These are phyloP conservation scores for Fusarium tupiense DNA, from an alignment of 2,329 filamentous ascomycete genomes.

Conservation along the genomic window DNA sequence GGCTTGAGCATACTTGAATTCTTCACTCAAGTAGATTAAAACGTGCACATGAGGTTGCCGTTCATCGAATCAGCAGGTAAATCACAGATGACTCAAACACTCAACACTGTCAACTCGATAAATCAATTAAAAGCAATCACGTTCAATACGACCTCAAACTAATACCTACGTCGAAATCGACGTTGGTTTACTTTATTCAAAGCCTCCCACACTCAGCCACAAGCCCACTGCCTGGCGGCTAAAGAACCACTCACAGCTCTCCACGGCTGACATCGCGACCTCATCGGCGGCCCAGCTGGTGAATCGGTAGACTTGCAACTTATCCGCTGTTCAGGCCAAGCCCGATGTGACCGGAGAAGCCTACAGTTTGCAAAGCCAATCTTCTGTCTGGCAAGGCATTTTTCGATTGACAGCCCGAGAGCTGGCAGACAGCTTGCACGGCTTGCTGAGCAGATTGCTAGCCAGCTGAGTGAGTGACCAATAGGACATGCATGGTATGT, in stretches of 20 bases:
- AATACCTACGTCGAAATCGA: neutral
- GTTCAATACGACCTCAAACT: neutral
- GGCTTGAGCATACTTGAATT: neutral
- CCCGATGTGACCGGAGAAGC: constrained; percentile 19
- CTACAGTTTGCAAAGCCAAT: constrained; percentile 4
- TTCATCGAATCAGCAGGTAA: neutral
- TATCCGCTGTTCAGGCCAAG: constrained; percentile 7
- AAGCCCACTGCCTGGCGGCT: constrained; percentile 33
- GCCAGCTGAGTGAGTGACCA: neutral
- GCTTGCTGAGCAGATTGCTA: neutral
- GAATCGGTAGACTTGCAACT: constrained; percentile 7
- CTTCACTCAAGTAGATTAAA: neutral
- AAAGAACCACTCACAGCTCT: constrained; percentile 35
- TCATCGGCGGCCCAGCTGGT: constrained; percentile 11
- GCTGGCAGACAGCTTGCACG: neutral
- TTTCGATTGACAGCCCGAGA: constrained; percentile 17
- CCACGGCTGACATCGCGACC: constrained; percentile 29
- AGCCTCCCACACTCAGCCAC: constrained; percentile 39
- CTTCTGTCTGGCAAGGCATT: constrained; percentile 35
- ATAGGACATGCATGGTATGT: neutral
- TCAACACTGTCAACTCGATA: neutral
- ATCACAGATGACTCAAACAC: neutral
- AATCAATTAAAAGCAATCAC: neutral
- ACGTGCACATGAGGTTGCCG: neutral
- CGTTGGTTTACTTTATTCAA: constrained; percentile 34